Evolutionary conservation across 371 early-diverging fungal species (phyloP).

Genomic region (Apophysomyces elegans): DNA sequence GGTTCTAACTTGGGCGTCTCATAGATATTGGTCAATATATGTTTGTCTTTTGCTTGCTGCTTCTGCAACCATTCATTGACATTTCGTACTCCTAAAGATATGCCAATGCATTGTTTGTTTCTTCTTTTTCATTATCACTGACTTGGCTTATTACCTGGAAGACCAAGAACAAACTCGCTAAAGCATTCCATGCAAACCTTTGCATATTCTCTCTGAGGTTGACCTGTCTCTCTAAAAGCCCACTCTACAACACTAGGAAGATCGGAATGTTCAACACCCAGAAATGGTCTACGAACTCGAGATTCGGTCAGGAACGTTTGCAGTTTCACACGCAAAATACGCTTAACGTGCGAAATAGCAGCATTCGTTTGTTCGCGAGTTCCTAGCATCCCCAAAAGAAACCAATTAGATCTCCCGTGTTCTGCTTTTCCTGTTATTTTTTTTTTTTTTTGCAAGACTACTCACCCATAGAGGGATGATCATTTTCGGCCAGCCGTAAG

Average conservation of each 20-base stretch:
- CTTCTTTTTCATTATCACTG: background rate
- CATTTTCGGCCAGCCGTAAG: conserved; percentile 66
- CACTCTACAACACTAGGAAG: conserved; percentile 58
- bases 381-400: conserved; percentile 23
- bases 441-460: background rate
- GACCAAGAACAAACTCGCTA: conserved; percentile 35
- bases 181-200: conserved; percentile 60
- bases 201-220: conserved; percentile 62
- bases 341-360: conserved; percentile 63
- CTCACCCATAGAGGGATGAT: conserved; percentile 60
- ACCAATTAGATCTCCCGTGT: background rate
- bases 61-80: conserved; percentile 31
- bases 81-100: conserved; percentile 13
- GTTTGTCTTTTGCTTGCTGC: conserved; percentile 7
- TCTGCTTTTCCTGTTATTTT: background rate
- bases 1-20: conserved; percentile 24
- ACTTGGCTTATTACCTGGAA: conserved; percentile 19
- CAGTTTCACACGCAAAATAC: conserved; percentile 59
- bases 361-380: conserved; percentile 58
- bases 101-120: background rate
- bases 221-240: conserved; percentile 62
- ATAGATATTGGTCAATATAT: conserved; percentile 20
- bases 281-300: conserved; percentile 49
- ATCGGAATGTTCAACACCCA: conserved; percentile 48
- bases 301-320: conserved; percentile 49